A percentile compares a stretch with the other conserved stretches of the same genome.
Conservation (phyloP, 192 early-diverging fungal genomes). For the Entomortierella parvispora region DNA sequence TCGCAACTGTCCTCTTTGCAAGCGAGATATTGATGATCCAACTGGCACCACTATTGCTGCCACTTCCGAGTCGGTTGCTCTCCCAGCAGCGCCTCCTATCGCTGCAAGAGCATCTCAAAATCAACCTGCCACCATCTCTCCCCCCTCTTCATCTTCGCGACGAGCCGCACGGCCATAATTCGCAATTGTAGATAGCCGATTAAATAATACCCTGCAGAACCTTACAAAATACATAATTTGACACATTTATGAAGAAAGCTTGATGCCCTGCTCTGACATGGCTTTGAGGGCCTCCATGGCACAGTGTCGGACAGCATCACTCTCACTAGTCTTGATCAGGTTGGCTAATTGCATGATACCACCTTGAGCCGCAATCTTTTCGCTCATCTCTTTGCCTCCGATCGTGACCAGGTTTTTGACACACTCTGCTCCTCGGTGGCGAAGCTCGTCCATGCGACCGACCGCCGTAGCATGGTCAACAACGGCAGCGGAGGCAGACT, state of each 20-base stretch:
- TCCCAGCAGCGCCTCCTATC: no score
- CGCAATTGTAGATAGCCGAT: no score
- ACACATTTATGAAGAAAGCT: no score
- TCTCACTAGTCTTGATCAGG: slow-evolving; percentile 59
- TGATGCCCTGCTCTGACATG: slow-evolving; percentile 59
- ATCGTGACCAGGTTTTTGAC: slow-evolving; percentile 70
- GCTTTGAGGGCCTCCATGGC: slow-evolving; percentile 68
- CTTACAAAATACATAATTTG: no score
- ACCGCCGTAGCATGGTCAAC: slow-evolving; percentile 42
- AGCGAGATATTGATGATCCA: slow-evolving; percentile 62
- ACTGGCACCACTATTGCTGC: no score
- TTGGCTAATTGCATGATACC: slow-evolving; percentile 57
- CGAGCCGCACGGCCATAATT: no score
- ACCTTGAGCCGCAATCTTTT: slow-evolving; percentile 57
- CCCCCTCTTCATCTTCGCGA: no score
- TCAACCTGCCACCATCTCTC: no score
- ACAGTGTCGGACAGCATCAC: slow-evolving; percentile 58
- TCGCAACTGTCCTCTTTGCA: slow-evolving; percentile 81
- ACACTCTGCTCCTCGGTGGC: slow-evolving; percentile 78
- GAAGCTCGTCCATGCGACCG: slow-evolving; percentile 63
- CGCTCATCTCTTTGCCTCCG: slow-evolving; percentile 55
- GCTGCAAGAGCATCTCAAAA: no score
- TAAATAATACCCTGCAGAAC: no score
- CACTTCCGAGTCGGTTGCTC: no score
- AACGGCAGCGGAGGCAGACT: slow-evolving; percentile 8